Conservation (phyloP, 768 basidiomycete species). For the Mycena latifolia region DNA sequence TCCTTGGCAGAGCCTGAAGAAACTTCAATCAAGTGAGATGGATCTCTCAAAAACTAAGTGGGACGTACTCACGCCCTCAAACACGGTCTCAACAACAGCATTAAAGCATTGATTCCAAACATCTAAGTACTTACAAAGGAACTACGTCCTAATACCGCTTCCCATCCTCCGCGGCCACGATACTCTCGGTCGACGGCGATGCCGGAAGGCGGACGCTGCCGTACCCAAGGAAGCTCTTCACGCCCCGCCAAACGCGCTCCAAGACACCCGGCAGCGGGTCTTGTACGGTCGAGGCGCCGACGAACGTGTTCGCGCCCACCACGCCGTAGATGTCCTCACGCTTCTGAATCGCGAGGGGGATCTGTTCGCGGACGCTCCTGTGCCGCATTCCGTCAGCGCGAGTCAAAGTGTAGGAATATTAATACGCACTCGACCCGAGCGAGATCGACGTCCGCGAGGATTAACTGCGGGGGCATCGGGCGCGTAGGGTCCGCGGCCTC, state of each 20-base stretch:
- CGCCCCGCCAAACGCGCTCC: constrained; percentile 1
- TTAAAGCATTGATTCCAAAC: too few relatives aligned
- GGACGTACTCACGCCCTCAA: too few relatives aligned
- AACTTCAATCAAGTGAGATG: too few relatives aligned
- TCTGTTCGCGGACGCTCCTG: constrained; percentile 37
- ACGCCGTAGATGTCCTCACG: constrained; percentile 35
- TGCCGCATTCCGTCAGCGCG: not conserved
- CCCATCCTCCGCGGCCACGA: too few relatives aligned
- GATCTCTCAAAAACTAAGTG: too few relatives aligned
- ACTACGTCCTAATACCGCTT: too few relatives aligned
- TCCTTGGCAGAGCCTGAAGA: too few relatives aligned
- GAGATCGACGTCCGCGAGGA: constrained; percentile 31
- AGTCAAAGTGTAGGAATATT: too few relatives aligned
- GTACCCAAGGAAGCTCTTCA: constrained; percentile 14
- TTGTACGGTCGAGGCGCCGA: not conserved
- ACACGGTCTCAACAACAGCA: too few relatives aligned
- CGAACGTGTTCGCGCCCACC: constrained; percentile 17
- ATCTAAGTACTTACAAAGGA: too few relatives aligned
- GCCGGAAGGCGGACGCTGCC: constrained; percentile 11
- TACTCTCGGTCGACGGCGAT: constrained; percentile 2
- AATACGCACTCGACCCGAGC: constrained; percentile 27
- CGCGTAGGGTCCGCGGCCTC: constrained; percentile 28
- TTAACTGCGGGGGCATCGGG: constrained; percentile 33
- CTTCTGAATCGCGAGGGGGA: constrained; percentile 35
- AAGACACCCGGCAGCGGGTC: not conserved